Evolutionary conservation across 2,329 filamentous ascomycete genomes (phyloP).

Genomic region (Colletotrichum sp.): DNA sequence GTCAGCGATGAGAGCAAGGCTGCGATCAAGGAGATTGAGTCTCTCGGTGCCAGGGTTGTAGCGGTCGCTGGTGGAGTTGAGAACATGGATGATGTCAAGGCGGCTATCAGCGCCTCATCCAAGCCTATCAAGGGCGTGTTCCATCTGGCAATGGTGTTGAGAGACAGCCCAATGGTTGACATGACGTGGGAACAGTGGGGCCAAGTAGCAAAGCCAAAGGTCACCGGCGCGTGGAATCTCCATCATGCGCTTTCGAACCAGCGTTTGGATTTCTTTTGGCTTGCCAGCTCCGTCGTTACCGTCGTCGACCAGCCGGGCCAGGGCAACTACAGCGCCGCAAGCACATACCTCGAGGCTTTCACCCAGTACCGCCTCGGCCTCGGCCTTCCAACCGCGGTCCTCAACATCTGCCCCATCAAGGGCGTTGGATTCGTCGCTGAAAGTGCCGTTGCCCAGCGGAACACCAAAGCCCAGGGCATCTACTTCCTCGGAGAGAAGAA

Average conservation of each 20-base stretch:
- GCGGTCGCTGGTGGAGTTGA: background rate
- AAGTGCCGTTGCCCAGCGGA: background rate
- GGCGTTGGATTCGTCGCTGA: slow-evolving; percentile 39
- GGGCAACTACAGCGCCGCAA: slow-evolving; percentile 44
- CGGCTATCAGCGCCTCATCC: slow-evolving; percentile 5
- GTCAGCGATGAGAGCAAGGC: background rate
- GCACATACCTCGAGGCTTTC: slow-evolving; percentile 44
- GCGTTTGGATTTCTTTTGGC: slow-evolving; percentile 40
- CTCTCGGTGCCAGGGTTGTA: background rate
- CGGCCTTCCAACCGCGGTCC: slow-evolving; percentile 39
- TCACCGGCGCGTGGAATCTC: background rate
- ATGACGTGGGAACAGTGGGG: background rate
- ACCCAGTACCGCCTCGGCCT: slow-evolving; percentile 35
- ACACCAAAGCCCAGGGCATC: background rate
- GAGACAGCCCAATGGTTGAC: background rate
- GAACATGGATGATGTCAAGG: slow-evolving; percentile 20
- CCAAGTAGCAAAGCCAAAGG: background rate
- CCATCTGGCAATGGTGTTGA: slow-evolving; percentile 3
- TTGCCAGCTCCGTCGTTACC: slow-evolving; percentile 37
- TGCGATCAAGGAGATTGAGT: slow-evolving; percentile 22
- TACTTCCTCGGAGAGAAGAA: background rate
- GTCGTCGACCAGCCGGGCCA: slow-evolving; percentile 39
- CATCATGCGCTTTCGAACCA: background rate
- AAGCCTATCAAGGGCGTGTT: slow-evolving; percentile 37
- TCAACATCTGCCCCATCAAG: slow-evolving; percentile 43